Conservation (phyloP, 208 protist species). For the Crithidia acanthocephali region DNA sequence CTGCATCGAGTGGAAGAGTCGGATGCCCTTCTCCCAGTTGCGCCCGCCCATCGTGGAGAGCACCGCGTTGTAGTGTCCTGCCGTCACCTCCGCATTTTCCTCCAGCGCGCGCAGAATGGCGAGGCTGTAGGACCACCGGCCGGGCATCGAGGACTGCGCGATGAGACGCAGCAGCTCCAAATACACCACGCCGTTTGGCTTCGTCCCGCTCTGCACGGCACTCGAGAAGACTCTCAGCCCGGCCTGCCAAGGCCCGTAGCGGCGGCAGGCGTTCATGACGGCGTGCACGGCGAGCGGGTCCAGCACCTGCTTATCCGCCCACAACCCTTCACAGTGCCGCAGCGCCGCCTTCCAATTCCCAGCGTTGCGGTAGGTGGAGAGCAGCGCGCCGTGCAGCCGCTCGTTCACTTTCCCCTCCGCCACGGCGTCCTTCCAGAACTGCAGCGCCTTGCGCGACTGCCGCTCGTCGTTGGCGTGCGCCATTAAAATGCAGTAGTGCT, state of each 20-base stretch:
- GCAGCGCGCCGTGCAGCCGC: constrained; percentile 70
- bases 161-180: constrained; percentile 80
- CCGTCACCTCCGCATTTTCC: constrained; percentile 70
- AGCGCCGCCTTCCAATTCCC: constrained; percentile 74
- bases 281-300: constrained; percentile 76
- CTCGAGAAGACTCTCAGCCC: constrained; percentile 61
- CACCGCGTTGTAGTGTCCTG: constrained; percentile 86
- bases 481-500: constrained; percentile 85
- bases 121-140: constrained; percentile 62
- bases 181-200: constrained; percentile 80
- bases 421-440: constrained; percentile 73
- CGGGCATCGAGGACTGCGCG: constrained; percentile 41
- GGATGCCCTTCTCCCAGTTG: constrained; percentile 59
- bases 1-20: constrained; percentile 81
- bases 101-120: constrained; percentile 59
- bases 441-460: constrained; percentile 53
- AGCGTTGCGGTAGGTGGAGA: constrained; percentile 66
- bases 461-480: constrained; percentile 86
- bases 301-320: constrained; percentile 64
- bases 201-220: constrained; percentile 53
- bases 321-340: constrained; percentile 68
- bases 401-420: constrained; percentile 59
- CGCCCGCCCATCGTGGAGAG: constrained; percentile 65
- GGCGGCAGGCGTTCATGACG: constrained; percentile 84
- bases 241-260: constrained; percentile 55